Percentiles rank a stretch among this genome's conserved stretches.
Conservation (phyloP, 495 filamentous ascomycete species). For the Aspergillus asperescens region DNA sequence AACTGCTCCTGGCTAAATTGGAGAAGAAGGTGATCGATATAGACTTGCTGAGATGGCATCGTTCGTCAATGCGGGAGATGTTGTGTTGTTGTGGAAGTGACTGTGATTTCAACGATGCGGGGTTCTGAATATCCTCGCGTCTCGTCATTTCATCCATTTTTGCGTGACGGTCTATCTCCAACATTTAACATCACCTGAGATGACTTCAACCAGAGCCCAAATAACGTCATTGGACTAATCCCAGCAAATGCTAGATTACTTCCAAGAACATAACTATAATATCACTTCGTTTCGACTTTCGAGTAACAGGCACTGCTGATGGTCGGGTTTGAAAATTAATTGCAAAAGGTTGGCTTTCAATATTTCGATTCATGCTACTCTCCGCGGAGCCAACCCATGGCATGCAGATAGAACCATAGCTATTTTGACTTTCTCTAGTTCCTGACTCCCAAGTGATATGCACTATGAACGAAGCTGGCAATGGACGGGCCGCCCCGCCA, state of each 20-base stretch:
- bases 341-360: too few species aligned
- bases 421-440: too few species aligned
- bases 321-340: too few species aligned
- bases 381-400: too few species aligned
- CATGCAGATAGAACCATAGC: too few species aligned
- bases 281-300: too few species aligned
- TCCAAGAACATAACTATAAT: conserved; percentile 69
- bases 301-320: conserved; percentile 75
- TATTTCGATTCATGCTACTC: too few species aligned
- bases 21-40: conserved; percentile 11
- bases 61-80: neutral
- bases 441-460: too few species aligned
- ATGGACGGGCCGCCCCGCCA: neutral
- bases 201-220: conserved; percentile 61
- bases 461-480: too few species aligned
- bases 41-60: conserved; percentile 14
- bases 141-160: neutral
- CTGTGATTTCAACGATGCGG: conserved; percentile 3
- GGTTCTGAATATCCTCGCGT: neutral
- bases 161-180: neutral
- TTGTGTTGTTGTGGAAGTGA: neutral
- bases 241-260: conserved; percentile 57
- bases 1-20: conserved; percentile 8
- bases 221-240: conserved; percentile 63
- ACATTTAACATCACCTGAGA: too few species aligned